Evolutionary conservation across 768 basidiomycete genomes (phyloP).

Genomic region (Tulasnella calospora): DNA sequence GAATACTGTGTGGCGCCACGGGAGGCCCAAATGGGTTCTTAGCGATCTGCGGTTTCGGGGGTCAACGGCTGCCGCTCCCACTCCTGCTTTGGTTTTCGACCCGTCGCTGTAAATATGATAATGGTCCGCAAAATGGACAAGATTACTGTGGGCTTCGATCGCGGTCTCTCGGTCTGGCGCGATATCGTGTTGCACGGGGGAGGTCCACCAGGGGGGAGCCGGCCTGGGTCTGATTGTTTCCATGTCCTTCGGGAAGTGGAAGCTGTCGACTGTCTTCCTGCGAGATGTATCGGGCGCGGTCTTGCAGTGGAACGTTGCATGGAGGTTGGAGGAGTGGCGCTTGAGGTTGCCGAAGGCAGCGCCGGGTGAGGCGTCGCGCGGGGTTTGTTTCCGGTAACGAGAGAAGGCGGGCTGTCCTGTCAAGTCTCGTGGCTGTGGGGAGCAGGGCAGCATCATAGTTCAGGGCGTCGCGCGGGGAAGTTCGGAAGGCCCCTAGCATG

Average conservation of each 20-base stretch:
- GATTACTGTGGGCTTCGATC: neutral
- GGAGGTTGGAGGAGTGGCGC: neutral
- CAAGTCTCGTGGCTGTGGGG: neutral
- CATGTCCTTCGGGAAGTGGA: neutral
- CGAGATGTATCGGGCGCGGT: no score
- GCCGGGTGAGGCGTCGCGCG: neutral
- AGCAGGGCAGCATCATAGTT: neutral
- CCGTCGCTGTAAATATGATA: constrained; percentile 27
- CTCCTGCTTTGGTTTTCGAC: constrained; percentile 17
- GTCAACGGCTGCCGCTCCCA: constrained; percentile 8
- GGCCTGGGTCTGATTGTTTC: neutral
- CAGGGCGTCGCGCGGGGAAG: neutral
- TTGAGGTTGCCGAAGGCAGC: neutral
- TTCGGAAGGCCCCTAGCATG: neutral
- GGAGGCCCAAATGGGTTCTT: neutral
- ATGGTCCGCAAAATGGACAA: neutral
- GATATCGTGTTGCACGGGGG: neutral
- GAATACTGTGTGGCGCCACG: neutral
- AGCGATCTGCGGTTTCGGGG: neutral
- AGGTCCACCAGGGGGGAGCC: neutral
- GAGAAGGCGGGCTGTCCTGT: neutral
- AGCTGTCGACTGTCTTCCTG: neutral
- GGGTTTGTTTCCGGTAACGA: neutral
- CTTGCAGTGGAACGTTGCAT: neutral
- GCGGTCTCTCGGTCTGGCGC: neutral